A percentile compares a stretch with the other conserved stretches of the same genome.
Conservation (phyloP, 2,329 filamentous ascomycete genomes). For the Ophiostoma sp. region DNA sequence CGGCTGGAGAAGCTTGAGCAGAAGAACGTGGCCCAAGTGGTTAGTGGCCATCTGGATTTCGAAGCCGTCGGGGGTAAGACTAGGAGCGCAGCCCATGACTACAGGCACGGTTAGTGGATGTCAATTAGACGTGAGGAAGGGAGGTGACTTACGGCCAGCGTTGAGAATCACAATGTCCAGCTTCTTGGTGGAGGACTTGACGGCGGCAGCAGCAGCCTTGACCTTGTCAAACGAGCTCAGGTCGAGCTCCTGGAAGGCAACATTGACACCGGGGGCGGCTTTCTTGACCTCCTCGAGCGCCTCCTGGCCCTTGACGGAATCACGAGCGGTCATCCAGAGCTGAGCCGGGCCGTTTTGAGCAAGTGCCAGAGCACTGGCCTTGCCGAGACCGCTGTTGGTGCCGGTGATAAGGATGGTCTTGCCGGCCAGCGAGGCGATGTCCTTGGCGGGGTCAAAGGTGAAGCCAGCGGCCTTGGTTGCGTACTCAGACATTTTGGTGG, state of each 20-base stretch:
- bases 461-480: neutral
- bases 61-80: slow-evolving; percentile 45
- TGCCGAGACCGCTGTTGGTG: slow-evolving; percentile 51
- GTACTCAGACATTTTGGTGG: neutral
- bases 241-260: slow-evolving; percentile 45
- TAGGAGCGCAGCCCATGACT: slow-evolving; percentile 42
- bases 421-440: slow-evolving; percentile 43
- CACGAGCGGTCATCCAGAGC: slow-evolving; percentile 39
- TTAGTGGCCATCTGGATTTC: slow-evolving; percentile 51
- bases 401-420: slow-evolving; percentile 51
- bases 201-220: slow-evolving; percentile 41
- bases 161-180: slow-evolving; percentile 51
- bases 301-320: slow-evolving; percentile 39
- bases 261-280: slow-evolving; percentile 29
- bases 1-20: slow-evolving; percentile 41
- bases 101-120: neutral
- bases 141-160: slow-evolving; percentile 37
- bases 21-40: slow-evolving; percentile 48
- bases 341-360: slow-evolving; percentile 40
- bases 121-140: too few species aligned
- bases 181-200: slow-evolving; percentile 37
- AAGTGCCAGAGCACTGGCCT: slow-evolving; percentile 44
- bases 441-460: slow-evolving; percentile 36
- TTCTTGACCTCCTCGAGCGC: slow-evolving; percentile 42
- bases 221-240: slow-evolving; percentile 48